Base-by-base conservation (phyloP, 345 rosid species). In the Aquilaria yunnanensis region DNA sequence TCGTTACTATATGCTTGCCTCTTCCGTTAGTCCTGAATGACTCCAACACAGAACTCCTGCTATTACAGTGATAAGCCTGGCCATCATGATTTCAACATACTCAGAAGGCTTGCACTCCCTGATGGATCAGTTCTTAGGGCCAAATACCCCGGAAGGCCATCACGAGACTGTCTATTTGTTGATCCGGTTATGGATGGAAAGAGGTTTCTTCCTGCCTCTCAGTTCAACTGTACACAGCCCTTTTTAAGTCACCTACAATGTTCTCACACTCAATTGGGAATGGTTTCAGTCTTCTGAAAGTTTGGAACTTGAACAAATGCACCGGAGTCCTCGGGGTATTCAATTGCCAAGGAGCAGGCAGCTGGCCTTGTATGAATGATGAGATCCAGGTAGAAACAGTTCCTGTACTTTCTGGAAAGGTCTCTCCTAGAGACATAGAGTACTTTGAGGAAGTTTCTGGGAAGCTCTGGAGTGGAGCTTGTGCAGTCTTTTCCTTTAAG, bases 271-370 rank as follows among this genome's bases (percentile, higher is more conserved):
- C 48, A 0, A 48, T 62, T 37, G 11, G 12, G 2, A 30, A 13
- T 66, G 14, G 32, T 43, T 60, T 48, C 34, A 83, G 89, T 56
- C 85, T 81, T 56, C 77, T 79, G 46, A 78, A 84, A 76, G 75
- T 81, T 6, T 84, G 84, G 89, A 84, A 84, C 54, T 49, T 84
- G 76, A 84, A 81, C 75, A 63, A 77, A 54, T 77, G 82, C 32
- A 72, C 76, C 8, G 82, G 84, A 57, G 81, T 81, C 43, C 49
- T 84, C 16, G 89, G 84, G 6, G 68, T 77, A 45, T 79, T 84
- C 77, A 84, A 81, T 63, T 81, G 84, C 76, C 89, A 79, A 73
- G 85, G 87, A 73, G 80, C 75, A 4, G 84, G 89, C 46, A 79
- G 62, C 53, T 79, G 85, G 86, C 89, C 82, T 45, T 72, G 81